Evolutionary conservation across 768 basidiomycete genomes (phyloP).

Genomic region (Tricholoma saponaceum): DNA sequence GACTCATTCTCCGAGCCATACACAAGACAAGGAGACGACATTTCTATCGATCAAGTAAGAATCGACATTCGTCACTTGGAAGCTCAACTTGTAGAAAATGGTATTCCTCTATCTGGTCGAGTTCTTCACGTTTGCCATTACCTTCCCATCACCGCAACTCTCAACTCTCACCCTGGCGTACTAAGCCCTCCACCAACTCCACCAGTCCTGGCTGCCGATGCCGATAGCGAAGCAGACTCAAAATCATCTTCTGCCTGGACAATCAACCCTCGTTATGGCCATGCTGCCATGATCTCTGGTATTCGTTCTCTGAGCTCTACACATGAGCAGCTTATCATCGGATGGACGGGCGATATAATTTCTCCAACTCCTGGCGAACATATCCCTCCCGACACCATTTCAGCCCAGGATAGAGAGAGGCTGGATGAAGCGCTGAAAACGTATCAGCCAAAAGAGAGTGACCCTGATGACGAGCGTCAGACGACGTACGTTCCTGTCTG

Average conservation of each 20-base stretch:
- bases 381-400: constrained; percentile 48
- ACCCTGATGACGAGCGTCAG: constrained; percentile 50
- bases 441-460: constrained; percentile 59
- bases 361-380: constrained; percentile 40
- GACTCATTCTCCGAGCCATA: constrained; percentile 75
- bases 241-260: constrained; percentile 52
- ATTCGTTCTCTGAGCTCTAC: constrained; percentile 79
- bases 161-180: constrained; percentile 47
- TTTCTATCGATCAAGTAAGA: constrained; percentile 70
- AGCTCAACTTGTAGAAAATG: constrained; percentile 62
- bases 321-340: constrained; percentile 88
- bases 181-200: constrained; percentile 78
- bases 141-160: constrained; percentile 72
- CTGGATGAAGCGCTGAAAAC: constrained; percentile 61
- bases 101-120: constrained; percentile 76
- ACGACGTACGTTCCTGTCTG: constrained; percentile 86
- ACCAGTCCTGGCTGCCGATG: constrained; percentile 47
- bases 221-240: constrained; percentile 13
- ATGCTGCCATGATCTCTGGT: constrained; percentile 93
- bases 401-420: constrained; percentile 57
- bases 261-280: constrained; percentile 77
- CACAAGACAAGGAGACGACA: constrained; percentile 58
- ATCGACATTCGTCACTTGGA: constrained; percentile 71
- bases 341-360: constrained; percentile 90
- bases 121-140: constrained; percentile 93